A percentile compares a stretch with the other conserved stretches of the same genome.
Conservation (phyloP, 257 asterid genomes). For the Galeopsis tetrahit region DNA sequence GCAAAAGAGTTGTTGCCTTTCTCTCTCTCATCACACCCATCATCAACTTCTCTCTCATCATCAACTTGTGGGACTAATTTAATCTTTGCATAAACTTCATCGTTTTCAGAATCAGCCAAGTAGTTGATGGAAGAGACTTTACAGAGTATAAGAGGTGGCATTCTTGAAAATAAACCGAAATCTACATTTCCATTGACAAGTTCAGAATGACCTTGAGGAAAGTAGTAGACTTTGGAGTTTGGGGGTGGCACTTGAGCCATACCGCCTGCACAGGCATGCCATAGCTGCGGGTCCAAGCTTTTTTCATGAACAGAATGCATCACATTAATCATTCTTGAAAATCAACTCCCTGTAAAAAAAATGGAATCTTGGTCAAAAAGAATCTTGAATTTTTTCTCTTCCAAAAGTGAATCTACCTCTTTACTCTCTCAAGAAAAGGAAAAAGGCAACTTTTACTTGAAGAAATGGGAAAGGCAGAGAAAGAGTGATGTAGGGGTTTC, state of each 20-base stretch:
- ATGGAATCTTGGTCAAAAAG: neutral
- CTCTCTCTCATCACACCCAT: constrained; percentile 51
- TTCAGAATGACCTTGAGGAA: constrained; percentile 85
- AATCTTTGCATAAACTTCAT: constrained; percentile 75
- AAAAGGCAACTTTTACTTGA: constrained; percentile 39
- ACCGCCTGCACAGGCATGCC: constrained; percentile 97
- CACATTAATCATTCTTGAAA: constrained; percentile 56
- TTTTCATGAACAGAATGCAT: constrained; percentile 61
- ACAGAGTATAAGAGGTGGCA: constrained; percentile 59
- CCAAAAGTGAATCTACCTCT: constrained; percentile 16
- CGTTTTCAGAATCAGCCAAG: constrained; percentile 72
- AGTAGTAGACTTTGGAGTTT: constrained; percentile 64
- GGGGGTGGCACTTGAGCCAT: constrained; percentile 71
- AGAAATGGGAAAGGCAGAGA: constrained; percentile 41
- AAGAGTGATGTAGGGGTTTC: constrained; percentile 37
- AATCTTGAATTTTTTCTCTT: constrained; percentile 25
- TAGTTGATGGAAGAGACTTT: constrained; percentile 55
- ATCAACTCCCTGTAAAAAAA: neutral
- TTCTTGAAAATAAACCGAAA: constrained; percentile 49
- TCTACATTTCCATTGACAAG: constrained; percentile 57
- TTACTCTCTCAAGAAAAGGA: neutral
- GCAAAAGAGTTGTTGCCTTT: constrained; percentile 64
- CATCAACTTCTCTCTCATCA: constrained; percentile 46
- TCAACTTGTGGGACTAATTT: constrained; percentile 55
- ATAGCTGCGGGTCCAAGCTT: constrained; percentile 68